phyloP scores from a whole-genome alignment of 148 eudicot genomes.

The Dysphania ambrosioides region DNA sequence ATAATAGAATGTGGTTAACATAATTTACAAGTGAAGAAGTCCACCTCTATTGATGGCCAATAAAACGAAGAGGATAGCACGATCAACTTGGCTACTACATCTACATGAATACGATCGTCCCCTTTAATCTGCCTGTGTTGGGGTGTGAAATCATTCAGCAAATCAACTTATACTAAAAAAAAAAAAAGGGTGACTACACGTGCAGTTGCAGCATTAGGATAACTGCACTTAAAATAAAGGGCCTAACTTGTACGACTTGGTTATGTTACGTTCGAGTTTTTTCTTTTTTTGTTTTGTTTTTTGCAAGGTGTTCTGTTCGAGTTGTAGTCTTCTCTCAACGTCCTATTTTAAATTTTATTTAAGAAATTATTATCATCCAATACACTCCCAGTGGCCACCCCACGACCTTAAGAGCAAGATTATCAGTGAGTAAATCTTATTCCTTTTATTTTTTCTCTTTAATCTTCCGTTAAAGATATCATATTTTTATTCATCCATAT shows the following conservation, averaged over 20 bases:
- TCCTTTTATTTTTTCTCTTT: no score
- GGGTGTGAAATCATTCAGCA: neutral
- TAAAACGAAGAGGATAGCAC: neutral
- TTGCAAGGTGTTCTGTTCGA: no score
- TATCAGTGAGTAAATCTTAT: no score
- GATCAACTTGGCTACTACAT: neutral
- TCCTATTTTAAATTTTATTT: no score
- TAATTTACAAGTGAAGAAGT: neutral
- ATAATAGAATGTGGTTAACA: no score
- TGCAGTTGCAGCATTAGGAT: slow-evolving; percentile 12
- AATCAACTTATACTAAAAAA: slow-evolving; percentile 7
- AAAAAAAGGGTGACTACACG: slow-evolving; percentile 26
- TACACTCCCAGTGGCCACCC: no score
- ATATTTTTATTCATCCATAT: no score
- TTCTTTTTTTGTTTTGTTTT: neutral
- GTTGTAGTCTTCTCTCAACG: no score
- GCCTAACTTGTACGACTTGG: slow-evolving; percentile 8
- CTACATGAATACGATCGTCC: no score
- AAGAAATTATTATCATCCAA: no score
- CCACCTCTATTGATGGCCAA: neutral
- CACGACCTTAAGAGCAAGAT: no score
- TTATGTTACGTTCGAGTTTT: neutral
- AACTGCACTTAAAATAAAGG: neutral
- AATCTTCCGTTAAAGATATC: no score
- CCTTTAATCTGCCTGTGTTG: neutral